Percentiles rank a stretch among this genome's conserved stretches.
Evolutionary conservation across 2,329 filamentous ascomycete species (phyloP).

Genomic region (Alternaria novae-zelandiae): DNA sequence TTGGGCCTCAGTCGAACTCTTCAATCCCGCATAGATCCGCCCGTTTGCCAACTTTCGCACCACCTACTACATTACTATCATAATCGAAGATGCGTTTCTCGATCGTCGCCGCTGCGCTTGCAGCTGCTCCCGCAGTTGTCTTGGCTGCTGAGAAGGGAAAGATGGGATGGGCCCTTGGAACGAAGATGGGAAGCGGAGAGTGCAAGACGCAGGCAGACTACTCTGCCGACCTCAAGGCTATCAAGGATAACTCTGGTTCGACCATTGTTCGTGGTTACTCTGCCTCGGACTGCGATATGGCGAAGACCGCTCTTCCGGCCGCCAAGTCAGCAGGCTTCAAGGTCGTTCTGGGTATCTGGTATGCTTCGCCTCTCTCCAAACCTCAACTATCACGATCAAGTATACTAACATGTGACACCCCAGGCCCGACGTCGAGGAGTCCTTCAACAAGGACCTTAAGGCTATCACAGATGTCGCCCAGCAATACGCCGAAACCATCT

Average conservation of each 20-base stretch:
- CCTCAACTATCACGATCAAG: neutral
- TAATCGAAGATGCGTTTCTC: constrained; percentile 45
- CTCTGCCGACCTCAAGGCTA: constrained; percentile 68
- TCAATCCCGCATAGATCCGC: neutral
- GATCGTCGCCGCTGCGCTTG: constrained; percentile 40
- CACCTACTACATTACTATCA: constrained; percentile 1
- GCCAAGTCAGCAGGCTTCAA: constrained; percentile 69
- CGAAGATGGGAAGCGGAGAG: constrained; percentile 62
- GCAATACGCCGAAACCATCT: constrained; percentile 64
- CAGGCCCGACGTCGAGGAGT: constrained; percentile 68
- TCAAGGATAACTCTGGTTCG: constrained; percentile 58
- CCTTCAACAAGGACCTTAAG: constrained; percentile 66
- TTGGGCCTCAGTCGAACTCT: neutral
- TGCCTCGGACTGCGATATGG: constrained; percentile 69
- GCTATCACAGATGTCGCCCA: constrained; percentile 60
- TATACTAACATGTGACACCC: neutral
- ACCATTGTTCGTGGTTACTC: constrained; percentile 71
- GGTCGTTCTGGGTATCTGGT: constrained; percentile 75
- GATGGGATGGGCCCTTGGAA: constrained; percentile 71
- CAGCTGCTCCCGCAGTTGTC: constrained; percentile 55
- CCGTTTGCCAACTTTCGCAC: neutral
- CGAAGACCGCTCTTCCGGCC: constrained; percentile 68
- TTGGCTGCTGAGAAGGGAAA: constrained; percentile 58
- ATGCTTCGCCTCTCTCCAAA: constrained; percentile 27
- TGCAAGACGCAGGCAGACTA: constrained; percentile 71